Base-by-base conservation (phyloP, 2,329 filamentous ascomycete genomes). In the Fusarium sp. region DNA sequence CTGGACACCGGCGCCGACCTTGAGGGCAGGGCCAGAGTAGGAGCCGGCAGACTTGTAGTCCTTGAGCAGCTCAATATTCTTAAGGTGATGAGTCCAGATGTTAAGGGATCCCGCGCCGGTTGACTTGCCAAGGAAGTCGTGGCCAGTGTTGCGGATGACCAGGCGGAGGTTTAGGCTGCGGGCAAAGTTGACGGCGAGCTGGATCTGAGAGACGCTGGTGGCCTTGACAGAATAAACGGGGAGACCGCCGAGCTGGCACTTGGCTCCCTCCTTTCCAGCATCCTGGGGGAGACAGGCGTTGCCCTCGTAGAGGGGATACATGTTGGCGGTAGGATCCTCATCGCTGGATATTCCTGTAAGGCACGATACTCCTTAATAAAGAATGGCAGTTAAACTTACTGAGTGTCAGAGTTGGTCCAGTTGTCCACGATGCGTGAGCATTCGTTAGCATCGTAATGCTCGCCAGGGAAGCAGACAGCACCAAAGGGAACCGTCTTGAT, bases 61-160 rank as follows among this genome's bases (percentile, higher is more conserved):
- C 16, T 75, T 32, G 32, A 80, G 60, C 30, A 78, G 63, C 66
- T 78, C 56, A 20, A 79, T 71, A 11, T 84, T 81, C 74, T 89
- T 87, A 57, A 91, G 84, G 73, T 85, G 80, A 70, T 90, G 89
- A 13, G 87, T 90, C 85, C 90, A 91, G 59, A 91, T 83, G 10
- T 85, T 84, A 6, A 91, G 80, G 1, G 87, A 84, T 5, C 90
- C 90, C 34, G 86, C 87, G 23, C 90, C 91, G 0, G 89, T 89
- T 2, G 87, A 89, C 62, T 88, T 88, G 57, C 90, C 91, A 25
- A 82, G 80, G 77, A 85, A 87, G 71, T 87, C 85, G 71, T 88
- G 87, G 63, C 86, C 86, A 1, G 86, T 88, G 80, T 88, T 80
- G 67, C 74, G 87, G 64, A 87, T 81, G 23, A 86, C 83, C 30